Base-by-base conservation (phyloP, 352 stramenopile genomes). In the Pythium pectinolyticum region DNA sequence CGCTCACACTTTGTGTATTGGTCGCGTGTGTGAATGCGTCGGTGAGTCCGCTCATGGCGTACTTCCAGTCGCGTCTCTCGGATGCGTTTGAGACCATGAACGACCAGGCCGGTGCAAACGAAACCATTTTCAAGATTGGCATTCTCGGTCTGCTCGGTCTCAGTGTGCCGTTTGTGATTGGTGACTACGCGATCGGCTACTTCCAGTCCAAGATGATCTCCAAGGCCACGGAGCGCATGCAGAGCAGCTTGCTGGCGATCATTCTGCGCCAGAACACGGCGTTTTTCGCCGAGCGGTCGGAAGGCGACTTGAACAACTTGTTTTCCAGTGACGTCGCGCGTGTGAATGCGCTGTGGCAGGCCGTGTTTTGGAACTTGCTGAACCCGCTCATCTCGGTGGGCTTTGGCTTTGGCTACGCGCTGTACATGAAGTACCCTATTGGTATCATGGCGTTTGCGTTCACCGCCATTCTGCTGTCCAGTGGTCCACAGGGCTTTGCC, bases 151-250 rank as follows among this genome's bases (percentile, higher is more conserved):
- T 92, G 25, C 59, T 95, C 37, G 80, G 77, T 0, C 64, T 95
- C 11, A 92, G 80, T 47, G 80, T 95, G 24, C 87, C 87, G 19
- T 95, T 94, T 59, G 84, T 92, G 37, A 69, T 95, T 25, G 87
- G 84, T n/a, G 80, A 95, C 70, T 93, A 93, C 65, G 74, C 80
- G 2, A 85, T 95, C 32, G 87, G 87, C 40, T 94, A 91, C 64
- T 95, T 95, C 72, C 87, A 95, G 71, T 92, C 83, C 53, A 95
- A 95, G 52, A 95, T 95, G 87, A 95, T 95, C 55, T 85, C 84
- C 27, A 95, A 94, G 69, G 87, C 87, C 19, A 94, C 84, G 1
- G 83, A 93, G 52, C 78, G 73, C 46, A 78, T 95, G 66, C 84
- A 95, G 62, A 78, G 66, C 39, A 81, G 71, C 25, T 55, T 95